These are phyloP conservation scores for Parasarocladium wereldwijsianum DNA, from an alignment of 2,329 filamentous ascomycete genomes.

Conservation along the genomic window DNA sequence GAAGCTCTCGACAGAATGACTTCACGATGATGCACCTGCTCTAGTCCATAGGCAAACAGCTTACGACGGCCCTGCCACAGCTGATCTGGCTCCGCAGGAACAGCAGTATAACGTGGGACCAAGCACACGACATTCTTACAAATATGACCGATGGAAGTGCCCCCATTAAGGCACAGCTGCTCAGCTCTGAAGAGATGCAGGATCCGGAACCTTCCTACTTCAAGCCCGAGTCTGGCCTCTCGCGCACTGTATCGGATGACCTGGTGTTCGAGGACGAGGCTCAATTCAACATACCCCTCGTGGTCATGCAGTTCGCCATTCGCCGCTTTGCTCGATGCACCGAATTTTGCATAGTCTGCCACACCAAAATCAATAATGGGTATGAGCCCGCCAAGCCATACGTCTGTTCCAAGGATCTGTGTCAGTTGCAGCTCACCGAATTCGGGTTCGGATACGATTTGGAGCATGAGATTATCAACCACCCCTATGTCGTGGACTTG, in stretches of 20 bases:
- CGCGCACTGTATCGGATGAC: constrained; percentile 12
- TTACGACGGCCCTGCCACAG: neutral
- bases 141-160: neutral
- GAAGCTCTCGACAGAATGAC: too few relatives aligned
- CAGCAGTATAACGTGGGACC: constrained; percentile 37
- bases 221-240: neutral
- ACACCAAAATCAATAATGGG: constrained; percentile 47
- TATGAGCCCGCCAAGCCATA: constrained; percentile 64
- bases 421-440: constrained; percentile 76
- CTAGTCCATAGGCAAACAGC: too few relatives aligned
- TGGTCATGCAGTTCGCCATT: constrained; percentile 61
- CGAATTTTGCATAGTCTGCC: constrained; percentile 77
- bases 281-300: constrained; percentile 34
- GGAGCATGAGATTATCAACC: constrained; percentile 67
- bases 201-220: neutral
- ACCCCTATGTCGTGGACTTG: constrained; percentile 73
- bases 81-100: neutral
- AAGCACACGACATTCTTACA: constrained; percentile 9
- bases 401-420: constrained; percentile 62
- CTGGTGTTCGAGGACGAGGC: constrained; percentile 14
- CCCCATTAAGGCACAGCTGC: neutral
- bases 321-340: constrained; percentile 68
- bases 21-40: too few relatives aligned
- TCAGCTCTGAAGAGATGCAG: neutral
- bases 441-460: constrained; percentile 76